phyloP scores from a whole-genome alignment of 495 filamentous ascomycete species.

The Lophiotrema nucula region DNA sequence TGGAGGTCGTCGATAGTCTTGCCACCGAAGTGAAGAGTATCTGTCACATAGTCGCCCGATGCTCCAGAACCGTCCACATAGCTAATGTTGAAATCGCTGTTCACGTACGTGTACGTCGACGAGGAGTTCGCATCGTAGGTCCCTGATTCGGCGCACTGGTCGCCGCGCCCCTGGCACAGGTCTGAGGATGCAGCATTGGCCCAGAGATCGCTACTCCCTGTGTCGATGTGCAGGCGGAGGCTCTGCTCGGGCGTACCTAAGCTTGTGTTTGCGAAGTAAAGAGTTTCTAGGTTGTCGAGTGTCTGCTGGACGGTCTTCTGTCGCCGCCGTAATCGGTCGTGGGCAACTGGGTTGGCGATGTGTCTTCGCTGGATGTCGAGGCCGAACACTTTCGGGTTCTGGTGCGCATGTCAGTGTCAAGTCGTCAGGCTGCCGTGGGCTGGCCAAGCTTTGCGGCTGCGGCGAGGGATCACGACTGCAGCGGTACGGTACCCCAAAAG shows the following conservation, averaged over 20 bases:
- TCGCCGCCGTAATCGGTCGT: slow-evolving; percentile 39
- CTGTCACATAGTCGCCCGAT: slow-evolving; percentile 77
- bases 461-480: no score
- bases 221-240: slow-evolving; percentile 50
- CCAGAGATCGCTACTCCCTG: slow-evolving; percentile 86
- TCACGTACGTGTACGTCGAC: slow-evolving; percentile 75
- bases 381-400: slow-evolving; percentile 22
- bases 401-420: neutral
- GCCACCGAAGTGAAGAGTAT: slow-evolving; percentile 69
- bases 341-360: slow-evolving; percentile 36
- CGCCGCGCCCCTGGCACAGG: slow-evolving; percentile 50
- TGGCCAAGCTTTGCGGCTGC: neutral
- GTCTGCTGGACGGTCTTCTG: slow-evolving; percentile 37
- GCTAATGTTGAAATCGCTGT: slow-evolving; percentile 80
- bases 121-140: slow-evolving; percentile 66
- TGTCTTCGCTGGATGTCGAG: slow-evolving; percentile 42
- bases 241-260: slow-evolving; percentile 49
- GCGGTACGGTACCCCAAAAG: no score
- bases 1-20: slow-evolving; percentile 64
- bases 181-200: slow-evolving; percentile 65
- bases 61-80: slow-evolving; percentile 88
- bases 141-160: slow-evolving; percentile 40
- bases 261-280: slow-evolving; percentile 50
- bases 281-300: slow-evolving; percentile 45
- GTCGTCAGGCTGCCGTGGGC: neutral